Evolutionary conservation across 208 protist genomes (phyloP), one percentile per base, ranked within the genome.

Genomic region (Phytomonas francai): DNA sequence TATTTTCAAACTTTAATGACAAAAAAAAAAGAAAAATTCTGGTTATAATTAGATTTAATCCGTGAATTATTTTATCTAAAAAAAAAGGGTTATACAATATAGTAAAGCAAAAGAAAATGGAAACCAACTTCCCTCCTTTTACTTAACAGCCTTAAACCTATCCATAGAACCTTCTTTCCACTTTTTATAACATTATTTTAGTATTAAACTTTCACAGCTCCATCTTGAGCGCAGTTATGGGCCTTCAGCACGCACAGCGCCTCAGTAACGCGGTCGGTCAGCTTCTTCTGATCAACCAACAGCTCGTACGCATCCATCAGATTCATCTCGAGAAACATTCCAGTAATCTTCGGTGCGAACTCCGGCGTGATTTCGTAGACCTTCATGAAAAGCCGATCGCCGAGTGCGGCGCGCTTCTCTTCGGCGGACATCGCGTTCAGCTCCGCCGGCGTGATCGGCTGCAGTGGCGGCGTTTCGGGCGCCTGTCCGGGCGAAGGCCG

Each of bases 251-350:
- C 87, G 67, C 82, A 87, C 4, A 89, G 77, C 12, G 86, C 89
- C 81, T 95, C 89, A 12, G 77, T 87, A 51, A 93, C 85, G 68
- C 84, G 82, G 42, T 89, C 84, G 65, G 83, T 68, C 2, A 95
- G 74, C 22, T 83, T 42, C 67, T 80, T 83, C 63, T 79, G 84
- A 63, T 93, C 77, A 68, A 78, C 81, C 59, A 95, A 81, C 34
- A 95, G 73, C 45, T 79, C 73, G 65, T 85, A 89, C 5, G 84
- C 85, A 19, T 92, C 84, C 63, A 85, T 87, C 5, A 71, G 66
- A 45, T 88, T 76, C 79, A 91, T 88, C 74, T 95, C 89, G 33
- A 95, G 79, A 66, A 95, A 87, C 89, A 95, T 95, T 66, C 89
- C 89, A 12, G 89, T 95, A 49, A 95, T 88, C 80, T 95, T 95